A percentile compares a stretch with the other conserved stretches of the same genome.
These are phyloP conservation scores for Andrographis paniculata DNA, from an alignment of 305 asterid genomes.

Conservation along the genomic window DNA sequence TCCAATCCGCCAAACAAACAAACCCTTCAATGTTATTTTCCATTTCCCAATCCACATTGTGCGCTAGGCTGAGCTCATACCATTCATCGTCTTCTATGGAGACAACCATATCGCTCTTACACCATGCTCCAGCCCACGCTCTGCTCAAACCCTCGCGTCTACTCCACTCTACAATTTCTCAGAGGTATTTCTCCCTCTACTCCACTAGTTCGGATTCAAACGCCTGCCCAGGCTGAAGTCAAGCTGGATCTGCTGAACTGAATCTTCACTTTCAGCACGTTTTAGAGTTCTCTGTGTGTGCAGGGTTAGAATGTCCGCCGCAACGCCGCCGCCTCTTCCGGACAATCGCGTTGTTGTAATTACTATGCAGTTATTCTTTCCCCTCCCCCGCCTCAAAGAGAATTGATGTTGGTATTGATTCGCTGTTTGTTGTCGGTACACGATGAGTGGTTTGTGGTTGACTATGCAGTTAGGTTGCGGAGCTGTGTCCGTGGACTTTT, in stretches of 20 bases:
- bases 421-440: conserved; percentile 2
- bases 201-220: background rate
- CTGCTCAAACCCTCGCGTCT: conserved; percentile 8
- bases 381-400: conserved; percentile 1
- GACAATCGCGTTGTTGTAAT: conserved; percentile 50
- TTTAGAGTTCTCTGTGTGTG: background rate
- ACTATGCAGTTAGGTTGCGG: conserved; percentile 77
- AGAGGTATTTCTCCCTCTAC: conserved; percentile 19
- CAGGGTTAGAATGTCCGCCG: conserved; percentile 43
- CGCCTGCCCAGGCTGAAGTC: background rate
- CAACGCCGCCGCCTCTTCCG: conserved; percentile 45
- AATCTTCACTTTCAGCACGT: background rate
- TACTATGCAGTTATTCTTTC: conserved; percentile 6
- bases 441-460: conserved; percentile 15
- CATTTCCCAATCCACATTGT: too few species aligned
- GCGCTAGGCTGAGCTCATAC: too few species aligned
- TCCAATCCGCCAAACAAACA: too few species aligned
- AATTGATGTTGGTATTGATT: background rate
- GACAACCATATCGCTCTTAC: too few species aligned
- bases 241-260: background rate
- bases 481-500: conserved; percentile 43
- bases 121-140: conserved; percentile 13
- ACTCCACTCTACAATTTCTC: conserved; percentile 17
- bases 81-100: too few species aligned
- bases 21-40: too few species aligned